phyloP scores from a whole-genome alignment of 179 eudicot species.

The Beta macrorhiza region DNA sequence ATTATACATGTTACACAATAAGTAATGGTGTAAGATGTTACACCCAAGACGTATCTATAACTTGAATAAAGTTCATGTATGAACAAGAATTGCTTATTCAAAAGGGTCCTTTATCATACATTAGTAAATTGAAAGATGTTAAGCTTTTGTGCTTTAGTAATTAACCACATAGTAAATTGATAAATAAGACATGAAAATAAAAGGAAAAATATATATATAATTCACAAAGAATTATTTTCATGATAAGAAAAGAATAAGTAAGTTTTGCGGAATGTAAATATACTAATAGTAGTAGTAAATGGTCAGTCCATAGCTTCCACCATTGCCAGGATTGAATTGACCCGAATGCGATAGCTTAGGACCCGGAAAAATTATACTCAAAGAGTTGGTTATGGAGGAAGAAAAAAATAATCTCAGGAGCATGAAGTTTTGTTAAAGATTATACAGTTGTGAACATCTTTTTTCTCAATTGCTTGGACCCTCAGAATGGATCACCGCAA shows the following conservation, averaged over 20 bases:
- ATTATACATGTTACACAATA: too few species aligned
- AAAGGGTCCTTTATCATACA: conserved; percentile 20
- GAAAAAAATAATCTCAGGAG: not conserved
- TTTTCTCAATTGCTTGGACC: conserved; percentile 29
- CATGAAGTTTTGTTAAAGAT: conserved; percentile 23
- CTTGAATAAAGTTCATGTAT: not conserved
- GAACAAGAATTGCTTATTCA: conserved; percentile 21
- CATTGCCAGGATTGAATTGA: conserved; percentile 20
- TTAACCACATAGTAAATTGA: conserved; percentile 6
- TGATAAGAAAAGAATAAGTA: conserved; percentile 13
- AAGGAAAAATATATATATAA: conserved; percentile 5
- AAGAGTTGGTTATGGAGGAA: conserved; percentile 20
- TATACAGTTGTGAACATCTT: conserved; percentile 24
- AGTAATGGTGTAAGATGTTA: too few species aligned
- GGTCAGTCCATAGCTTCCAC: conserved; percentile 26
- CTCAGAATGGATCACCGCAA: conserved; percentile 19
- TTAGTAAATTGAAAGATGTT: conserved; percentile 20
- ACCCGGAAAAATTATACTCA: conserved; percentile 17
- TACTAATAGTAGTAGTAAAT: conserved; percentile 3
- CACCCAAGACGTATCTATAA: not conserved
- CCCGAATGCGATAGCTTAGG: conserved; percentile 24
- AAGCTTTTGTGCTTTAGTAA: conserved; percentile 27
- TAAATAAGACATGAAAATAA: not conserved
- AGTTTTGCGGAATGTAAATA: conserved; percentile 14
- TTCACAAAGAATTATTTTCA: conserved; percentile 33